A percentile compares a stretch with the other conserved stretches of the same genome.
These are phyloP conservation scores for Aspergillus ochraceus DNA, from an alignment of 2,329 filamentous ascomycete species.

Conservation along the genomic window DNA sequence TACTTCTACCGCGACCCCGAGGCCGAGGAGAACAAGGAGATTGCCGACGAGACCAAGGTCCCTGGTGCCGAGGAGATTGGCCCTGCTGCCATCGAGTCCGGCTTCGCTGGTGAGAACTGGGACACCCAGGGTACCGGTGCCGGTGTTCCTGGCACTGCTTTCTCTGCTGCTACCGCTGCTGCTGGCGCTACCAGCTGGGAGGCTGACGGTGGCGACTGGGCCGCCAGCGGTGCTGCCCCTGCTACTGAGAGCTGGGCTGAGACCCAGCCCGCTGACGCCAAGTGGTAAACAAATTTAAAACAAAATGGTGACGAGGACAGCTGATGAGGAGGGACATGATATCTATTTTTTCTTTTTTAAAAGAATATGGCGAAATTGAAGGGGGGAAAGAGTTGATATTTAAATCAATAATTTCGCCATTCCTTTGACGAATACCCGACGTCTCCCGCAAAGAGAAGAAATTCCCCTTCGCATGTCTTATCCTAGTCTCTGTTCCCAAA, in stretches of 20 bases:
- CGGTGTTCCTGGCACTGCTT: constrained; percentile 62
- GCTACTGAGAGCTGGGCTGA: constrained; percentile 45
- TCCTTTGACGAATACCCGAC: constrained; percentile 2
- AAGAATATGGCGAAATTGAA: constrained; percentile 22
- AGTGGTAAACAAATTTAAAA: constrained; percentile 38
- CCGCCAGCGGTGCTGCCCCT: constrained; percentile 42
- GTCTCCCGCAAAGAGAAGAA: constrained; percentile 16
- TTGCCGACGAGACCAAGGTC: constrained; percentile 77
- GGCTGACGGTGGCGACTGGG: constrained; percentile 56
- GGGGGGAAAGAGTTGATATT: constrained; percentile 17
- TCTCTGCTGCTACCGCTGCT: constrained; percentile 70
- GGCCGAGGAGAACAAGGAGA: constrained; percentile 98
- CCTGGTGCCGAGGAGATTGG: constrained; percentile 83
- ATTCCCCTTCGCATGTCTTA: constrained; percentile 39
- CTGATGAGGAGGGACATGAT: constrained; percentile 29
- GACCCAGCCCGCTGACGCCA: constrained; percentile 35
- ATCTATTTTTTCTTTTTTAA: constrained; percentile 24
- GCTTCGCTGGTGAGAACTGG: constrained; percentile 80
- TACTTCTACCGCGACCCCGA: constrained; percentile 99
- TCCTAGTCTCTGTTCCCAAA: constrained; percentile 38
- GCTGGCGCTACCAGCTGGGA: constrained; percentile 64
- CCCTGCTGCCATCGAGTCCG: constrained; percentile 72
- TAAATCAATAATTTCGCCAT: constrained; percentile 2
- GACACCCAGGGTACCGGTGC: constrained; percentile 69
- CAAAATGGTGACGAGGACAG: constrained; percentile 27